These are phyloP conservation scores for Astraeus odoratus DNA, from an alignment of 768 basidiomycete species.

Conservation along the genomic window DNA sequence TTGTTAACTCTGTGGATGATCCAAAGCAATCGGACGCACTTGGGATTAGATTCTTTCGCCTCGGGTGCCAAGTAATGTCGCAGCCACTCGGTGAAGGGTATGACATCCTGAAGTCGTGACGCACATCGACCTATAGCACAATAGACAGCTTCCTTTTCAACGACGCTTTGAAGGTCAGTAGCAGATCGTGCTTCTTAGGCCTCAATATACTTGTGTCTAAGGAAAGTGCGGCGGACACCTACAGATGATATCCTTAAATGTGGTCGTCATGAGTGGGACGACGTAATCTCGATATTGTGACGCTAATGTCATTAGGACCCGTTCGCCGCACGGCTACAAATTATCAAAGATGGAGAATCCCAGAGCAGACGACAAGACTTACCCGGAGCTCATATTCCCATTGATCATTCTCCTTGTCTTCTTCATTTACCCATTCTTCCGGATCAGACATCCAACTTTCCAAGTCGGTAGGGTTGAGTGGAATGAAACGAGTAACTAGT, in stretches of 20 bases:
- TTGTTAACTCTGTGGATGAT: neutral
- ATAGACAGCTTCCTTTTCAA: constrained; percentile 83
- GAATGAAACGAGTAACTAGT: constrained; percentile 80
- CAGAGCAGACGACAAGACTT: constrained; percentile 20
- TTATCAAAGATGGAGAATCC: neutral
- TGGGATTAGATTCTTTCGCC: constrained; percentile 50
- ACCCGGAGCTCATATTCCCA: constrained; percentile 95
- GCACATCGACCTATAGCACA: constrained; percentile 87
- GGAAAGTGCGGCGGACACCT: constrained; percentile 1
- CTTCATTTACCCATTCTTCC: constrained; percentile 90
- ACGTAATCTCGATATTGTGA: constrained; percentile 65
- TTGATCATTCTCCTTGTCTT: constrained; percentile 84
- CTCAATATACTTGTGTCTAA: neutral
- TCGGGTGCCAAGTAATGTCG: constrained; percentile 52
- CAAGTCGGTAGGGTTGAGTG: constrained; percentile 74
- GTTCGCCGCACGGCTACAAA: constrained; percentile 81
- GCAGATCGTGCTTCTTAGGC: constrained; percentile 36
- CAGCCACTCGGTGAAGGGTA: constrained; percentile 71
- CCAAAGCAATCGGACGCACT: constrained; percentile 31
- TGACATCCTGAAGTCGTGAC: constrained; percentile 46
- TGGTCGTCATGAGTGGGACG: constrained; percentile 52
- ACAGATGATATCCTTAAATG: constrained; percentile 61
- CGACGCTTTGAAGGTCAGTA: constrained; percentile 47
- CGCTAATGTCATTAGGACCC: constrained; percentile 79
- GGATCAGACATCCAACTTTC: constrained; percentile 83